phyloP scores from a whole-genome alignment of 2,329 filamentous ascomycete species.

The Ramularia endophylla region DNA sequence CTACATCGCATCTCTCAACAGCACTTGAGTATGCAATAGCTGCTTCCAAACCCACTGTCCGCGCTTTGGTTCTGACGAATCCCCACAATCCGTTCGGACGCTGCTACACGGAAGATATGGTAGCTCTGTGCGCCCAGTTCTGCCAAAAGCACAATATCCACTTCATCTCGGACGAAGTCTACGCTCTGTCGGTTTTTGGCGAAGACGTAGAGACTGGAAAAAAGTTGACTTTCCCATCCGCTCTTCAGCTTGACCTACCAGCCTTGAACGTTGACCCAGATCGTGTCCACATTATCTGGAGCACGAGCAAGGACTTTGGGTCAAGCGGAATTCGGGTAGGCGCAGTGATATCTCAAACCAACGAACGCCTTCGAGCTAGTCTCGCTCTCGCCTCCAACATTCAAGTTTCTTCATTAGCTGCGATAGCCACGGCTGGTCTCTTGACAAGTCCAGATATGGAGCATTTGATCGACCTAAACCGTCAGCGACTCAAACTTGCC shows the following conservation, averaged over 20 bases:
- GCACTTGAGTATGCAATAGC: no score
- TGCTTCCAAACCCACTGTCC: not conserved
- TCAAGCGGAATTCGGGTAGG: conserved; percentile 4
- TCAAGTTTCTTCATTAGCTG: conserved; percentile 2
- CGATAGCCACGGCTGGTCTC: conserved; percentile 4
- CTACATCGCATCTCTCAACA: no score
- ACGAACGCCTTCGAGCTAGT: not conserved
- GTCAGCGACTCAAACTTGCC: conserved; percentile 1
- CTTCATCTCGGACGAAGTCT: conserved; percentile 7
- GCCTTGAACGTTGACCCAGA: conserved; percentile 4
- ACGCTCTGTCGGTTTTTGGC: conserved; percentile 3
- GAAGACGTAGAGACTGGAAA: not conserved
- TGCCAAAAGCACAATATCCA: conserved; percentile 6
- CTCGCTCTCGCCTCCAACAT: not conserved
- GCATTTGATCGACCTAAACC: conserved; percentile 2
- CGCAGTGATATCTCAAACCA: conserved; percentile 6
- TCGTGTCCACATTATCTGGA: conserved; percentile 5
- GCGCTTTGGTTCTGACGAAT: conserved; percentile 4
- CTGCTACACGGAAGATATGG: conserved; percentile 1
- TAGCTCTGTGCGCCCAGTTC: conserved; percentile 3
- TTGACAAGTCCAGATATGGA: conserved; percentile 3
- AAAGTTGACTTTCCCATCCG: not conserved
- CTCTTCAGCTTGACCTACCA: conserved; percentile 3
- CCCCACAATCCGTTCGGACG: conserved; percentile 7
- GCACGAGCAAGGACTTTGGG: conserved; percentile 5